phyloP scores from a whole-genome alignment of 345 rosid species.

The Pelargonium nanum region DNA sequence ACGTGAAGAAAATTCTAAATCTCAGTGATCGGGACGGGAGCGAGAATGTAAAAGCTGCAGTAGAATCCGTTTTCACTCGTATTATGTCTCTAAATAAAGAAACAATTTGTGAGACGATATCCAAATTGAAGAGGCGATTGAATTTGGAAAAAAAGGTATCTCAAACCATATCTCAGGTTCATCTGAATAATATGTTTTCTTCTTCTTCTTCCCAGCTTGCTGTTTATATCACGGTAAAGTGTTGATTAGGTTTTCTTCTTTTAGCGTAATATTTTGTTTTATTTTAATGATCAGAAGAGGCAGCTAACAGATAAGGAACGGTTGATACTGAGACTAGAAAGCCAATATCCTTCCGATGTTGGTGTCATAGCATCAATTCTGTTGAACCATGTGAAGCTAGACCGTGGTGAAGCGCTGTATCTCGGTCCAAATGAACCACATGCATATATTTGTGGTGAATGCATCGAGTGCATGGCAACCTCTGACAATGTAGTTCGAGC shows the following conservation, averaged over 20 bases:
- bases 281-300: conserved; percentile 47
- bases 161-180: background rate
- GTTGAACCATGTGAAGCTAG: conserved; percentile 82
- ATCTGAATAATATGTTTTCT: background rate
- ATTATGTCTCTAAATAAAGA: conserved; percentile 75
- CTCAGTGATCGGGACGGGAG: conserved; percentile 38
- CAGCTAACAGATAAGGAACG: conserved; percentile 75
- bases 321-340: conserved; percentile 71
- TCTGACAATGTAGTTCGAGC: conserved; percentile 98
- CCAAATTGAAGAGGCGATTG: conserved; percentile 56
- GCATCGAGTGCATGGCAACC: conserved; percentile 96
- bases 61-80: conserved; percentile 67
- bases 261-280: background rate
- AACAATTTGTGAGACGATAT: conserved; percentile 38
- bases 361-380: conserved; percentile 86
- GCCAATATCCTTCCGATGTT: conserved; percentile 73
- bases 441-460: conserved; percentile 82
- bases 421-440: conserved; percentile 96
- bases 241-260: background rate
- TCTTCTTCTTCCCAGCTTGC: background rate
- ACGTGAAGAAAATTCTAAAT: conserved; percentile 35
- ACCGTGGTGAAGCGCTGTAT: conserved; percentile 90
- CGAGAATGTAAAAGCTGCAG: conserved; percentile 44
- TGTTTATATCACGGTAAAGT: too few relatives aligned
- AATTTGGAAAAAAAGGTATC: conserved; percentile 56